These are phyloP conservation scores for Hebeloma cylindrosporum DNA, from an alignment of 768 basidiomycete species.

Conservation along the genomic window DNA sequence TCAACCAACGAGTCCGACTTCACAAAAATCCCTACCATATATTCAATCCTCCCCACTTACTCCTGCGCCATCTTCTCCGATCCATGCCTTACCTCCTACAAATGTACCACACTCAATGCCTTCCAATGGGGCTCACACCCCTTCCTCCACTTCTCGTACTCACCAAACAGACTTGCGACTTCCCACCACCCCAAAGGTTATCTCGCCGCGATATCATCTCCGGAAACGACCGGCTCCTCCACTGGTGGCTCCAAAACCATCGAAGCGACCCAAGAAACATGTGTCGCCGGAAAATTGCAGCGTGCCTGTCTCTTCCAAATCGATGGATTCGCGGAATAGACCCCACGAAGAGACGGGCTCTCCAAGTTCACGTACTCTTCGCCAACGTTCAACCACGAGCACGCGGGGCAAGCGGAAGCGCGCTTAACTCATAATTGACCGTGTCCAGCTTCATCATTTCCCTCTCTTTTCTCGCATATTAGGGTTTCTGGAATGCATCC, in stretches of 20 bases:
- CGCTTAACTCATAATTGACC: neutral
- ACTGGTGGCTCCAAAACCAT: neutral
- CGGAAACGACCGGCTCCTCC: conserved; percentile 9
- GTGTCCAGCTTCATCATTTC: neutral
- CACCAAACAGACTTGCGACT: conserved; percentile 2
- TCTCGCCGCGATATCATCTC: conserved; percentile 7
- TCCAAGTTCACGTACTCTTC: neutral
- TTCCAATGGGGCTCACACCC: neutral
- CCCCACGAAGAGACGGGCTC: neutral
- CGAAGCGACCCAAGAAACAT: conserved; percentile 2
- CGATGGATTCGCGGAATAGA: neutral
- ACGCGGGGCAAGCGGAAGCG: conserved; percentile 2
- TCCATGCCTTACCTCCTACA: neutral
- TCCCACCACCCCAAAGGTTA: conserved; percentile 1
- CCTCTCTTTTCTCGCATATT: neutral
- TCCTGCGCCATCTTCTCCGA: neutral
- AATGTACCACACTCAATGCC: neutral
- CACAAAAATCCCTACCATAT: neutral
- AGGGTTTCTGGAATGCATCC: neutral
- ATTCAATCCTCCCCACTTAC: neutral
- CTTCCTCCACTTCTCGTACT: neutral
- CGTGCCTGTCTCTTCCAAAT: neutral
- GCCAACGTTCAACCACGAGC: neutral
- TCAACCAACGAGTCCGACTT: too few species aligned
- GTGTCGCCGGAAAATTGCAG: neutral